Conservation (phyloP, 345 rosid species). For the Acer negundo region DNA sequence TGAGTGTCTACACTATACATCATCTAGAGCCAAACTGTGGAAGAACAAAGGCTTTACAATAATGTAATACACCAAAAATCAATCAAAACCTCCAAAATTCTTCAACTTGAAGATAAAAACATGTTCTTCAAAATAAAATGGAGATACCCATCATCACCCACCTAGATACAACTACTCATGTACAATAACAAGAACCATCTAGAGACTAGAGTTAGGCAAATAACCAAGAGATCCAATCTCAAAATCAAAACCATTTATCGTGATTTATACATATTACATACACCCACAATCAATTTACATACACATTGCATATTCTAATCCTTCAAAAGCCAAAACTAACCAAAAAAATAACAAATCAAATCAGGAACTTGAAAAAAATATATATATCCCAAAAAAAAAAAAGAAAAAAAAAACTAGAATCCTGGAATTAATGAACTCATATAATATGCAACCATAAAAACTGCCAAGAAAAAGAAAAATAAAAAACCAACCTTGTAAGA, state of each 20-base stretch:
- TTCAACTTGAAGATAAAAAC: not conserved
- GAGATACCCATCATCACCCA: not conserved
- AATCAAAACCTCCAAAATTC: not conserved
- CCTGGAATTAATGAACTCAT: not conserved
- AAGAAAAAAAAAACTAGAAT: not conserved
- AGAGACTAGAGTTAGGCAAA: not conserved
- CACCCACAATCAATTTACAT: not conserved
- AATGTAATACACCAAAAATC: not conserved
- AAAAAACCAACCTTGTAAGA: constrained; percentile 7
- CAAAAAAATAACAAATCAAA: not conserved
- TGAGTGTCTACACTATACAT: not conserved
- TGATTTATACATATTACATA: constrained; percentile 8
- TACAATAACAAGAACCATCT: not conserved
- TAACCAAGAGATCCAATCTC: constrained; percentile 1
- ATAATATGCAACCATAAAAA: not conserved
- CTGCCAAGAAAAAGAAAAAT: not conserved
- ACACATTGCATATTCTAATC: not conserved
- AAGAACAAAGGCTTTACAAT: not conserved
- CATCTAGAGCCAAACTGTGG: not conserved
- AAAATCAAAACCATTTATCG: not conserved
- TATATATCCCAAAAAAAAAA: no score
- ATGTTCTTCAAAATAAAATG: not conserved
- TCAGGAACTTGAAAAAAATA: not conserved
- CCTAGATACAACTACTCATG: not conserved
- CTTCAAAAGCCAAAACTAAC: not conserved